phyloP scores from a whole-genome alignment of 2,329 filamentous ascomycete genomes.

The Clonostachys rosea region DNA sequence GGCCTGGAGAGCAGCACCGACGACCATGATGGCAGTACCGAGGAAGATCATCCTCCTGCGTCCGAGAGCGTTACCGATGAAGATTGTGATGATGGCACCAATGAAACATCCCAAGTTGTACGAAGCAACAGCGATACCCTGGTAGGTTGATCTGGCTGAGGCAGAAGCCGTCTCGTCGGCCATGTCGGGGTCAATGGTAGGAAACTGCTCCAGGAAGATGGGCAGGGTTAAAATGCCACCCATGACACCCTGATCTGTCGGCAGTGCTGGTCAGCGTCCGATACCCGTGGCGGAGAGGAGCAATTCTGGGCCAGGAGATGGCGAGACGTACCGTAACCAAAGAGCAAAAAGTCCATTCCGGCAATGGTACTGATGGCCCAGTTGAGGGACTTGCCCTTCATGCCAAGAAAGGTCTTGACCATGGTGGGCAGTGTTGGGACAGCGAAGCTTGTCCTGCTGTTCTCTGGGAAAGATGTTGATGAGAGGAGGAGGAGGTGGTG shows the following conservation, averaged over 20 bases:
- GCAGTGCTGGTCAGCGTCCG: conserved; percentile 3
- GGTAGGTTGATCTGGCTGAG: conserved; percentile 39
- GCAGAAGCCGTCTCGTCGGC: conserved; percentile 27
- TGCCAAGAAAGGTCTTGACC: conserved; percentile 52
- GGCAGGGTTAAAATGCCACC: conserved; percentile 67
- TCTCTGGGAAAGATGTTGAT: background rate
- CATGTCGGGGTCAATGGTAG: conserved; percentile 35
- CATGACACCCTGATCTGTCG: conserved; percentile 71
- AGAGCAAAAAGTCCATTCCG: conserved; percentile 66
- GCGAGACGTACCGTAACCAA: conserved; percentile 42
- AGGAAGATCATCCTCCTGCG: conserved; percentile 55
- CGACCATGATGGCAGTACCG: conserved; percentile 50
- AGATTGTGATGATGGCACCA: conserved; percentile 61
- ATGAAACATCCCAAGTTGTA: conserved; percentile 60
- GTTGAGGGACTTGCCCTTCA: conserved; percentile 61
- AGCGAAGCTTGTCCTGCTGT: background rate
- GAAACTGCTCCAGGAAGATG: conserved; percentile 53
- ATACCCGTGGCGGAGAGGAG: background rate
- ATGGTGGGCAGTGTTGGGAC: conserved; percentile 10
- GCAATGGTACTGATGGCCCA: conserved; percentile 67
- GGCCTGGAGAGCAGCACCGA: conserved; percentile 56
- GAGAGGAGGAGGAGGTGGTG: background rate
- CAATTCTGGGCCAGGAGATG: background rate
- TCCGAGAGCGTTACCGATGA: conserved; percentile 59
- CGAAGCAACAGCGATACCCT: conserved; percentile 49